Evolutionary conservation across 2,329 filamentous ascomycete genomes (phyloP), one percentile per base, ranked within the genome.

Genomic region (Fusarium armeniacum): DNA sequence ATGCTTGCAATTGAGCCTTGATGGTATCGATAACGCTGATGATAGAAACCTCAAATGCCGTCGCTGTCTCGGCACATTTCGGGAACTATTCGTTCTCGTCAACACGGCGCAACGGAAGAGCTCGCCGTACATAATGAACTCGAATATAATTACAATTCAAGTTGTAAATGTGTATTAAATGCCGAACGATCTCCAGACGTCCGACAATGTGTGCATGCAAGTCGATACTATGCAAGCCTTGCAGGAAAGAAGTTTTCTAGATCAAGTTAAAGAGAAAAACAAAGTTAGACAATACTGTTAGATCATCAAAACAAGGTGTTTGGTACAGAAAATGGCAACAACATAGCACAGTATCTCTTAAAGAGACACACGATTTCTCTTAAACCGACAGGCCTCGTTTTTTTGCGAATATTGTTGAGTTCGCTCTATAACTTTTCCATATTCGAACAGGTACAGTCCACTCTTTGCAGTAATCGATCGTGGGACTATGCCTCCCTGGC

Each of bases 111-210:
- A 70, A 57, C 67, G 67, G 67, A 70, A 55, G 49, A 56, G 38
- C 44, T 44, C 58, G 58, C 67, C 67, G 67, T 62, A 63, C 67
- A 70, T 70, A 57, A 60, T 70, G 53, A 56, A 44, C 43, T 55
- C 15, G 51, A 68, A 64, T 56, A 60, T 47, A 41, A 26, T 62
- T 57, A 64, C 45, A 58, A n/a, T 30, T 30, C 33, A 49, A 70
- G 18, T 43, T 51, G 43, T 46, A 55, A 64, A 45, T 67, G 41
- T 36, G 59, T 59, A 64, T 69, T 58, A 57, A 47, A 70, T 69
- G 59, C 68, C 68, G 67, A 70, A 65, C 47, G 58, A 65, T 71
- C 68, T 70, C 68, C 67, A 67, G 50, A 64, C 26, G 44, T 28
- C 67, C 67, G 67, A 63, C 41, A 41, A 32, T 22, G 45, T 44